These are phyloP conservation scores for Debaryomyces psychrophilus DNA, from an alignment of 1,139 yeast species.

Conservation along the genomic window DNA sequence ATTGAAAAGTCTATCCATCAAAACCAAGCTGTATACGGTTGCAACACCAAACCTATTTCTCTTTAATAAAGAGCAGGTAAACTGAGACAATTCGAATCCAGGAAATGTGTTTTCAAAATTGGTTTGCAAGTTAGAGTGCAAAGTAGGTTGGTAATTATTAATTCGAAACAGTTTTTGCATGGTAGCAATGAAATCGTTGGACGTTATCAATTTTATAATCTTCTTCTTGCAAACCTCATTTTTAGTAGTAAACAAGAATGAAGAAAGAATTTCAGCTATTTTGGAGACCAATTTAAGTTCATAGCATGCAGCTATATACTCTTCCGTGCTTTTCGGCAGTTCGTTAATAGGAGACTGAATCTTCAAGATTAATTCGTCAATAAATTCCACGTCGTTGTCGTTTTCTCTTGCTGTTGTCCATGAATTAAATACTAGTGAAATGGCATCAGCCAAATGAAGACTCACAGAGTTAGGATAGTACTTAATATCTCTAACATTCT, in stretches of 20 bases:
- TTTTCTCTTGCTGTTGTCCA: constrained; percentile 64
- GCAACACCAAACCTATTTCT: constrained; percentile 54
- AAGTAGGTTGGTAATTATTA: constrained; percentile 15
- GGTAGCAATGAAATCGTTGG: constrained; percentile 35
- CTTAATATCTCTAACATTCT: constrained; percentile 54
- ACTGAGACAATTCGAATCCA: constrained; percentile 51
- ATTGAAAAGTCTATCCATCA: constrained; percentile 64
- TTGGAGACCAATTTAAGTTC: constrained; percentile 63
- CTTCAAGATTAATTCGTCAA: constrained; percentile 51
- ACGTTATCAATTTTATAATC: constrained; percentile 48
- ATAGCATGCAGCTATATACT: constrained; percentile 51
- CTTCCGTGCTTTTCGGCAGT: constrained; percentile 26
- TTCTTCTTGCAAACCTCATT: constrained; percentile 42
- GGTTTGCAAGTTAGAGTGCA: constrained; percentile 34
- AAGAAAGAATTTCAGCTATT: constrained; percentile 74
- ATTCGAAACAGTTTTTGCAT: constrained; percentile 37
- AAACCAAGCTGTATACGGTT: constrained; percentile 60
- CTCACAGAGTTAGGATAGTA: constrained; percentile 61
- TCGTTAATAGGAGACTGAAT: constrained; percentile 27
- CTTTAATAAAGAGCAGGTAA: constrained; percentile 52
- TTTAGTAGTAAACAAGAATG: constrained; percentile 65
- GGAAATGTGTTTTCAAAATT: constrained; percentile 57
- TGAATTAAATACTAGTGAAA: constrained; percentile 65
- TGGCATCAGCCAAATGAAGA: constrained; percentile 63
- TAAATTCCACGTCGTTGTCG: constrained; percentile 53